Evolutionary conservation across 331 rosid genomes (phyloP).

Genomic region (Quercus tomentella): DNA sequence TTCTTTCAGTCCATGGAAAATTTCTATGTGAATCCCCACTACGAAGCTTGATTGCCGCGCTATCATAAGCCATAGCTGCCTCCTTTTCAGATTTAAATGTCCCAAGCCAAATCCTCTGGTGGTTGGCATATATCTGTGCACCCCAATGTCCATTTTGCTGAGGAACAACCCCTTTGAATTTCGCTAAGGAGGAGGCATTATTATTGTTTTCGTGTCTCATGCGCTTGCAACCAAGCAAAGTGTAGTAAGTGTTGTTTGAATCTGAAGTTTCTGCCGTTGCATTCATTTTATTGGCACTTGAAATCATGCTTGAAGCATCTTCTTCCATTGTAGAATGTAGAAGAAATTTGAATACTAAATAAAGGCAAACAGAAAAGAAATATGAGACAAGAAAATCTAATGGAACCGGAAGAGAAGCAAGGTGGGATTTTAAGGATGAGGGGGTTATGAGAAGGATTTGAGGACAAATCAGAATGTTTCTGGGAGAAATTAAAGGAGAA

Average conservation of each 20-base stretch:
- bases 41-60: slow-evolving; percentile 59
- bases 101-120: slow-evolving; percentile 72
- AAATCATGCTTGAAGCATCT: slow-evolving; percentile 19
- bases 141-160: slow-evolving; percentile 79
- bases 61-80: slow-evolving; percentile 78
- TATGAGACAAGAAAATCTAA: too few species aligned
- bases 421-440: background rate
- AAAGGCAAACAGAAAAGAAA: background rate
- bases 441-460: background rate
- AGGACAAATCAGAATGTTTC: background rate
- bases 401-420: background rate
- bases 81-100: slow-evolving; percentile 53
- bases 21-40: slow-evolving; percentile 47
- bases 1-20: slow-evolving; percentile 46
- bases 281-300: slow-evolving; percentile 1
- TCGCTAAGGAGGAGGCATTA: background rate
- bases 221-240: slow-evolving; percentile 21
- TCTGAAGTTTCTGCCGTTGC: slow-evolving; percentile 9
- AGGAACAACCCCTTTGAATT: slow-evolving; percentile 56
- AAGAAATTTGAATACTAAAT: background rate
- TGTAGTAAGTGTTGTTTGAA: background rate
- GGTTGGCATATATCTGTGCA: slow-evolving; percentile 65
- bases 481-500: background rate
- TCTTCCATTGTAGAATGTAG: slow-evolving; percentile 2
- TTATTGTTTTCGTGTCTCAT: slow-evolving; percentile 12